Percentiles rank a stretch among this genome's conserved stretches.
Evolutionary conservation across 2,329 filamentous ascomycete species (phyloP).

Genomic region (Penicillium sp.): DNA sequence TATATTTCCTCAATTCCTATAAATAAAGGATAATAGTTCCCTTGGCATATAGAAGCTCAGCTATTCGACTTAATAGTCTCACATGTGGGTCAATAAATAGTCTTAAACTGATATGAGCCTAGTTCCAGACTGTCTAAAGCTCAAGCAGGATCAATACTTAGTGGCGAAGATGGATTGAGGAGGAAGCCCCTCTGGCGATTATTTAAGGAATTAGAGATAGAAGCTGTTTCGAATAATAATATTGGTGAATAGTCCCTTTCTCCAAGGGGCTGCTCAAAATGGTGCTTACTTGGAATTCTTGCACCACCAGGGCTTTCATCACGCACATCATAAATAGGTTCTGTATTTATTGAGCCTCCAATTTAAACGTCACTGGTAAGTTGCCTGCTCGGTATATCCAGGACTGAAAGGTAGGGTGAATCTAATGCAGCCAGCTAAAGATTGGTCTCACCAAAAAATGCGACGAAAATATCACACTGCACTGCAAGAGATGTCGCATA

Average conservation of each 20-base stretch:
- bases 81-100: background rate
- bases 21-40: conserved; percentile 1
- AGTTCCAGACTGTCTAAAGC: background rate
- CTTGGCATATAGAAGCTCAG: background rate
- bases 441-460: conserved; percentile 7
- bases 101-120: background rate
- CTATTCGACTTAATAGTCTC: background rate
- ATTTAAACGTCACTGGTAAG: background rate
- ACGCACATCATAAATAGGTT: background rate
- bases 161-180: background rate
- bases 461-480: conserved; percentile 5
- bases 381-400: background rate
- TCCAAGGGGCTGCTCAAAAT: background rate
- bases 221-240: background rate
- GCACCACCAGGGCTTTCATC: background rate
- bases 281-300: background rate
- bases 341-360: background rate
- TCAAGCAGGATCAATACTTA: background rate
- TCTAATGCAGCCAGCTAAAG: conserved; percentile 1
- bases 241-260: background rate
- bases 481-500: conserved; percentile 1
- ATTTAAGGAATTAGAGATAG: background rate
- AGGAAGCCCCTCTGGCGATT: background rate
- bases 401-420: background rate
- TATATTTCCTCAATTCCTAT: conserved; percentile 4